Base-by-base conservation (phyloP, 1,139 yeast genomes). In the Taphrina communis region DNA sequence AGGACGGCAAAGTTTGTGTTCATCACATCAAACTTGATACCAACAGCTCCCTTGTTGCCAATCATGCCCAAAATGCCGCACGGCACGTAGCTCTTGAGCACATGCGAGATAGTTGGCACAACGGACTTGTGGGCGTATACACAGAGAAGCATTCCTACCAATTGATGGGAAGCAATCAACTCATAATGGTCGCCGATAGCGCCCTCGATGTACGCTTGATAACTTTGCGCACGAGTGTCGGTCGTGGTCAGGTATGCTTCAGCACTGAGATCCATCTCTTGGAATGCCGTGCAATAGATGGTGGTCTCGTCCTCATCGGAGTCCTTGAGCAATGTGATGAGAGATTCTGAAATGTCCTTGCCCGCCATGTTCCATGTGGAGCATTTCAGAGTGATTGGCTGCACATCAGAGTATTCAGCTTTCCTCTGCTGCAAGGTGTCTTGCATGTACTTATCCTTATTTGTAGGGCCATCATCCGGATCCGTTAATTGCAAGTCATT, bases 31-130 rank as follows among this genome's bases (percentile, higher is more conserved):
- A 69, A 53, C 31, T 60, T 59, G 21, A 68, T 53, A 6, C 66
- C 70, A 4, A 68, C 71, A 12, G 71, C 71, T 2, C 71, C 71
- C 50, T 69, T 69, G 58, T 69, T 69, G 39, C 71, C 71, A 11
- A 69, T 25, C 52, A 66, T 38, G 38, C 69, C 65, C 36, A 70
- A 39, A 14, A 69, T 36, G 21, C 71, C 71, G 42, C 72, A 70
- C 1, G 69, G 62, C 5, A 62, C 71, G 14, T 55, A 62, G 36
- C 65, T 44, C 44, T 66, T 69, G 31, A 42, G 51, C 14, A 69
- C 52, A 42, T 63, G 48, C 35, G 66, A 38, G 12, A 69, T 36
- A 35, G 65, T 51, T 9, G 71, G 71, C 6, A 48, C 58, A 50
- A 69, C 44, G 21, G 59, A 50, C 19, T 69, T 69, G 56, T 61